phyloP scores from a whole-genome alignment of 148 eudicot genomes.

The Arbutus unedo region DNA sequence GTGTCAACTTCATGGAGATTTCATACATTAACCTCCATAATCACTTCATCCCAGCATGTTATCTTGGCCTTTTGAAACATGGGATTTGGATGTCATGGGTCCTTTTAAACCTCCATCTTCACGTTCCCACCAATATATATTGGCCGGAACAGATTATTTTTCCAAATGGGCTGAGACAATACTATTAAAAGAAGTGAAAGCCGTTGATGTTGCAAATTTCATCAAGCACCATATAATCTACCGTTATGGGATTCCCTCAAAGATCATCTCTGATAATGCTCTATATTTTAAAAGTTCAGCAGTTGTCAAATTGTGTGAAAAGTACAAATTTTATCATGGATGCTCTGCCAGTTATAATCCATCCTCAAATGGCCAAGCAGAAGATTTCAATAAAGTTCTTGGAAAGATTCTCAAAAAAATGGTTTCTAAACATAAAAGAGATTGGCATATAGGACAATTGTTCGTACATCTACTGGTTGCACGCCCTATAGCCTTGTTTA shows the following conservation, averaged over 20 bases:
- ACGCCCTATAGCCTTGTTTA: background rate
- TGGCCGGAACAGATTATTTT: background rate
- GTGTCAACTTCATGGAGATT: background rate
- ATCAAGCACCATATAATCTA: background rate
- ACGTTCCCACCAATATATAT: background rate
- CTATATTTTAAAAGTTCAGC: background rate
- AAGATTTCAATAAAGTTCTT: background rate
- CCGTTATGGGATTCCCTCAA: background rate
- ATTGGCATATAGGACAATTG: background rate
- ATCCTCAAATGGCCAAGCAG: background rate
- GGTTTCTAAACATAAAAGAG: background rate
- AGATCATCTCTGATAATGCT: background rate
- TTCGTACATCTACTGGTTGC: conserved; percentile 1
- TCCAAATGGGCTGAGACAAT: background rate
- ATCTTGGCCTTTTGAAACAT: background rate
- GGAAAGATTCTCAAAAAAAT: background rate
- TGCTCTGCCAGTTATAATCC: background rate
- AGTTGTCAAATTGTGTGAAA: background rate
- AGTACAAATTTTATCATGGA: background rate
- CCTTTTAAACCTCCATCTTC: background rate
- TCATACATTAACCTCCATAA: background rate
- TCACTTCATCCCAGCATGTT: background rate
- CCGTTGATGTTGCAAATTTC: background rate
- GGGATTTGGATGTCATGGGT: background rate
- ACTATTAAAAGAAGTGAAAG: background rate